Evolutionary conservation across 2,329 filamentous ascomycete species (phyloP).

Genomic region (Thielaviopsis populi): DNA sequence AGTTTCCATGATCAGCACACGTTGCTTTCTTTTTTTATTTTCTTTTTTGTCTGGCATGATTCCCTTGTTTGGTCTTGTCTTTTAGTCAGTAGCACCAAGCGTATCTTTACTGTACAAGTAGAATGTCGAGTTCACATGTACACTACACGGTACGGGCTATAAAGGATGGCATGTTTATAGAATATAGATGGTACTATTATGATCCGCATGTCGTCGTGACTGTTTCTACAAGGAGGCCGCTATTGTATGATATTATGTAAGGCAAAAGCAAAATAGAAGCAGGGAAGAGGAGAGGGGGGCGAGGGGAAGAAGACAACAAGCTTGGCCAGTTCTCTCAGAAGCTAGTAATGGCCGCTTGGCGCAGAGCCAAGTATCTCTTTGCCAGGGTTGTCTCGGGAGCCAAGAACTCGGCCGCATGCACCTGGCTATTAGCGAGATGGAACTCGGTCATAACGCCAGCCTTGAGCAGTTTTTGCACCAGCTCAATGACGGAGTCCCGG

Average conservation of each 20-base stretch:
- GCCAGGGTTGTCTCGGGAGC: slow-evolving; percentile 2
- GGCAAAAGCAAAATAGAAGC: neutral
- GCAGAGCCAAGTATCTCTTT: neutral
- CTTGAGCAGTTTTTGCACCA: slow-evolving; percentile 23
- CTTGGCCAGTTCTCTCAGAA: neutral
- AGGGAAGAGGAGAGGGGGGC: neutral
- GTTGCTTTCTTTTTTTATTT: neutral
- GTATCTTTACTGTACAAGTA: neutral
- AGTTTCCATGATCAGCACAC: neutral
- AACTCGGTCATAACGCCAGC: slow-evolving; percentile 27
- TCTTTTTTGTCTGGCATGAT: neutral
- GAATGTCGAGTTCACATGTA: neutral
- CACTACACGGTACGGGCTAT: neutral
- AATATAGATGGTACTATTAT: neutral
- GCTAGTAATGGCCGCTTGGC: neutral
- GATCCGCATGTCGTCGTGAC: neutral
- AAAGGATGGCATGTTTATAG: slow-evolving; percentile 2
- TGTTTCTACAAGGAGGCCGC: neutral
- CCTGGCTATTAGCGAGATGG: slow-evolving; percentile 28
- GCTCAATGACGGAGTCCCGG: slow-evolving; percentile 23
- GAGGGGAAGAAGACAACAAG: too few species aligned
- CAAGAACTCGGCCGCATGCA: slow-evolving; percentile 21
- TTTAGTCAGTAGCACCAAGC: neutral
- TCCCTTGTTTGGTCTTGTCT: neutral
- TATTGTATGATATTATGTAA: neutral